Evolutionary conservation across 2,329 filamentous ascomycete genomes (phyloP), one percentile per base, ranked within the genome.

Genomic region (Alternaria brassicicola): DNA sequence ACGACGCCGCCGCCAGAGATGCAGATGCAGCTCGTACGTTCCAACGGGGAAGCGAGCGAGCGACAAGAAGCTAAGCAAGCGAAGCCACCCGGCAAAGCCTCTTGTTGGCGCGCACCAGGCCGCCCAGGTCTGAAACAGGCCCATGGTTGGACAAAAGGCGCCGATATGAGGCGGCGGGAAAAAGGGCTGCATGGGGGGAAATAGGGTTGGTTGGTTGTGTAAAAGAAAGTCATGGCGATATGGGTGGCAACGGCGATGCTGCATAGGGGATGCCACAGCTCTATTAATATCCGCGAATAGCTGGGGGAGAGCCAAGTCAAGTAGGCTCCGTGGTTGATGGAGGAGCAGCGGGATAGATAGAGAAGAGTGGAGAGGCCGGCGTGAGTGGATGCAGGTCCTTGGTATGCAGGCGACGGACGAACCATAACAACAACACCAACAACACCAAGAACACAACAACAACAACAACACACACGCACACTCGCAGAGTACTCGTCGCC

Each of bases 131-230:
- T 58, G 58, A 60, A 65, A 64, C 59, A 57, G 55, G 51, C 33
- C 59, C 19, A 57, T 54, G 58, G 65, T 62, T 65, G 65, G 65
- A 62, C 61, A 49, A 55, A 39, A 38, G 53, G 42, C 30, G 64
- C 62, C 55, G 54, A 57, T 45, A 46, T 53, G 53, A 55, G 55
- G 53, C 51, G 38, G 56, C 52, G 31, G n/a, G n/a, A 60, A 54
- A 47, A 53, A 46, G 46, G 42, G 25, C 39, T n/a, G 26, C 47
- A 42, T 50, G 30, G 19, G 49, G 45, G 41, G 35, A 21, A 47
- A 9, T 31, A 19, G 28, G 26, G 33, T 23, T 30, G 42, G 53
- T 39, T 49, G 50, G 52, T 17, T 33, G 33, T 26, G 28, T 54
- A 54, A 57, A 48, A 52, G 52, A 52, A 58, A 46, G 28, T 33